These are phyloP conservation scores for Sporothrix euskadiensis DNA, from an alignment of 2,329 filamentous ascomycete species.

Conservation along the genomic window DNA sequence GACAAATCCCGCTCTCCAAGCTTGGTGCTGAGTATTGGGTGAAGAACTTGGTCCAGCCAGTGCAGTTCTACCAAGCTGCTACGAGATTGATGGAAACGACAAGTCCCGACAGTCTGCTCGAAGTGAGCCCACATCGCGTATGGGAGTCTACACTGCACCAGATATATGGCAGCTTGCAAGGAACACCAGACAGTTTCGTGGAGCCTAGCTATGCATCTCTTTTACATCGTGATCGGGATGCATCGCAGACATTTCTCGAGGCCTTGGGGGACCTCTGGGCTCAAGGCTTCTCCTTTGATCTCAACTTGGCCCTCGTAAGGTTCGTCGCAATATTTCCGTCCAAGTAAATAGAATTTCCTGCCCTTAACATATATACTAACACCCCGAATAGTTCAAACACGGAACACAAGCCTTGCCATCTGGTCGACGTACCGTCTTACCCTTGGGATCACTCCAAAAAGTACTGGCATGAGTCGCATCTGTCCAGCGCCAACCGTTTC, in stretches of 20 bases:
- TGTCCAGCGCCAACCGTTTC: slow-evolving; percentile 39
- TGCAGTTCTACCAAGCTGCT: slow-evolving; percentile 40
- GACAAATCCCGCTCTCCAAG: neutral
- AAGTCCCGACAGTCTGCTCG: slow-evolving; percentile 27
- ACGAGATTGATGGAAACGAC: slow-evolving; percentile 28
- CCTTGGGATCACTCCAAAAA: slow-evolving; percentile 44
- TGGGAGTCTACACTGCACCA: slow-evolving; percentile 30
- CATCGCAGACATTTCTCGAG: slow-evolving; percentile 17
- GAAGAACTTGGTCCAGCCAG: slow-evolving; percentile 41
- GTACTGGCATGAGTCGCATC: slow-evolving; percentile 45
- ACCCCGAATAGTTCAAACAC: neutral
- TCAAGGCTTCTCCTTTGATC: slow-evolving; percentile 18
- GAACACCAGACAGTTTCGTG: neutral
- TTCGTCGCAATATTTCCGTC: neutral
- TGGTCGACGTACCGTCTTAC: slow-evolving; percentile 45
- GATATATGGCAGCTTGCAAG: slow-evolving; percentile 10
- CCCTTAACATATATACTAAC: neutral
- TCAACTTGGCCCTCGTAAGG: slow-evolving; percentile 27
- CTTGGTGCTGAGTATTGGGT: slow-evolving; percentile 40
- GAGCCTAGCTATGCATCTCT: slow-evolving; percentile 29
- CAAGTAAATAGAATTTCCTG: neutral
- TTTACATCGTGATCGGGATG: slow-evolving; percentile 25
- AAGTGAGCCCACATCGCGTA: slow-evolving; percentile 32
- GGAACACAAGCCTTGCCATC: slow-evolving; percentile 23
- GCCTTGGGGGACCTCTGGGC: slow-evolving; percentile 31